A percentile compares a stretch with the other conserved stretches of the same genome.
Evolutionary conservation across 768 basidiomycete species (phyloP).

Genomic region (Lactarius psammicola): DNA sequence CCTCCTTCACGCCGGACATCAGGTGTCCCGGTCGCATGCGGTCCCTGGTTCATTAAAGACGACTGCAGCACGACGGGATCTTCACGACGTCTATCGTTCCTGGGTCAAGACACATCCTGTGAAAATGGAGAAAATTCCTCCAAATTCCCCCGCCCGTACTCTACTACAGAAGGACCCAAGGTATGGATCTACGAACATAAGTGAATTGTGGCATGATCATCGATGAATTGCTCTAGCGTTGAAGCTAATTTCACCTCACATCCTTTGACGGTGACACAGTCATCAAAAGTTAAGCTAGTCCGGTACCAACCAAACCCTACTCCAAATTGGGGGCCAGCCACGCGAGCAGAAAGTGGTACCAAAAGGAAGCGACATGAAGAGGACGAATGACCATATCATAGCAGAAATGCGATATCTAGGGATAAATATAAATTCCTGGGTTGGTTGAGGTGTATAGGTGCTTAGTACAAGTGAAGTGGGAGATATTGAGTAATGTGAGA

Average conservation of each 20-base stretch:
- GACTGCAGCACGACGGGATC: slow-evolving; percentile 61
- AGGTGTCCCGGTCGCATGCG: slow-evolving; percentile 90
- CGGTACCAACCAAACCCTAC: slow-evolving; percentile 90
- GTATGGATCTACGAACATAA: slow-evolving; percentile 42
- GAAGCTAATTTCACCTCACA: slow-evolving; percentile 78
- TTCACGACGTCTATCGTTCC: slow-evolving; percentile 83
- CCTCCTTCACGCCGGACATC: slow-evolving; percentile 79
- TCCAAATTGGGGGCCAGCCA: slow-evolving; percentile 90
- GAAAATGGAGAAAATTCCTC: slow-evolving; percentile 76
- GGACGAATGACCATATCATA: slow-evolving; percentile 29
- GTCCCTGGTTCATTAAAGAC: slow-evolving; percentile 90
- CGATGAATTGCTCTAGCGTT: slow-evolving; percentile 39
- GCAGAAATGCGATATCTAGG: slow-evolving; percentile 25
- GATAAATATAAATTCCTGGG: slow-evolving; percentile 18
- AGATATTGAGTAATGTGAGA: background rate
- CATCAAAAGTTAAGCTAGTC: slow-evolving; percentile 72
- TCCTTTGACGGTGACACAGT: slow-evolving; percentile 56
- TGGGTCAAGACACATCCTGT: slow-evolving; percentile 84
- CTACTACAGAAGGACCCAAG: slow-evolving; percentile 66
- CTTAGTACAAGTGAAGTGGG: slow-evolving; percentile 6
- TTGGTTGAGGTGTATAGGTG: slow-evolving; percentile 4
- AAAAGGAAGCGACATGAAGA: slow-evolving; percentile 44
- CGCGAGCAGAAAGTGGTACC: slow-evolving; percentile 50
- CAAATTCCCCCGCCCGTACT: slow-evolving; percentile 64
- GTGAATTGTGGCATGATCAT: background rate